phyloP scores from a whole-genome alignment of 2,329 filamentous ascomycete genomes.

The Chrysosporium queenslandicum region DNA sequence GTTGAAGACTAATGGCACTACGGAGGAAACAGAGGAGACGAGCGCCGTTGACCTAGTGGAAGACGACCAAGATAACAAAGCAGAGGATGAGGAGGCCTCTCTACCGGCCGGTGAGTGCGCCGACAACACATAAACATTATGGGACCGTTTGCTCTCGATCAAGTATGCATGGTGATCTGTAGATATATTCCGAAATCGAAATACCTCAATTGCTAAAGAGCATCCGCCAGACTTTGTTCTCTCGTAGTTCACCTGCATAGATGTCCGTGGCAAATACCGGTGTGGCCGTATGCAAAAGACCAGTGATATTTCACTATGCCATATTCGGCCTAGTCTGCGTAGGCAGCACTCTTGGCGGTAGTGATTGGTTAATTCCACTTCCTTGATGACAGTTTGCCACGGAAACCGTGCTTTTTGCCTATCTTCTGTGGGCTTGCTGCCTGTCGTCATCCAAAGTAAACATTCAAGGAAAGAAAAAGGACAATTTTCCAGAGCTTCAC shows the following conservation, averaged over 20 bases:
- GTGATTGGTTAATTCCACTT: background rate
- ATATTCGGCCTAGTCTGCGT: background rate
- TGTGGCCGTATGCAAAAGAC: background rate
- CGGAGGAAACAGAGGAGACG: background rate
- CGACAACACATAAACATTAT: background rate
- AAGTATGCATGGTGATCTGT: background rate
- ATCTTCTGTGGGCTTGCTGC: background rate
- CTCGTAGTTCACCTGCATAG: background rate
- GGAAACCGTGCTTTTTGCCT: background rate
- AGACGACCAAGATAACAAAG: conserved; percentile 4
- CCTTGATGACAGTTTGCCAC: background rate
- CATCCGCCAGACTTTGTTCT: background rate
- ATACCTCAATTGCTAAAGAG: background rate
- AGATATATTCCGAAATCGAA: no score
- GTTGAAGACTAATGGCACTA: conserved; percentile 10
- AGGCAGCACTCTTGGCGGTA: background rate
- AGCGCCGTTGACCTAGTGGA: background rate
- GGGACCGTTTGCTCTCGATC: background rate
- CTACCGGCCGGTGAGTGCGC: background rate
- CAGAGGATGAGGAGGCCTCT: background rate
- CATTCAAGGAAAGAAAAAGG: background rate
- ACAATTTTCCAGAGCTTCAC: background rate
- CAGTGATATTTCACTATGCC: background rate
- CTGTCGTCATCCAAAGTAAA: background rate
- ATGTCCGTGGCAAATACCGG: background rate